Conservation (phyloP, 2,329 filamentous ascomycete species). For the Colletotrichum higginsianum region DNA sequence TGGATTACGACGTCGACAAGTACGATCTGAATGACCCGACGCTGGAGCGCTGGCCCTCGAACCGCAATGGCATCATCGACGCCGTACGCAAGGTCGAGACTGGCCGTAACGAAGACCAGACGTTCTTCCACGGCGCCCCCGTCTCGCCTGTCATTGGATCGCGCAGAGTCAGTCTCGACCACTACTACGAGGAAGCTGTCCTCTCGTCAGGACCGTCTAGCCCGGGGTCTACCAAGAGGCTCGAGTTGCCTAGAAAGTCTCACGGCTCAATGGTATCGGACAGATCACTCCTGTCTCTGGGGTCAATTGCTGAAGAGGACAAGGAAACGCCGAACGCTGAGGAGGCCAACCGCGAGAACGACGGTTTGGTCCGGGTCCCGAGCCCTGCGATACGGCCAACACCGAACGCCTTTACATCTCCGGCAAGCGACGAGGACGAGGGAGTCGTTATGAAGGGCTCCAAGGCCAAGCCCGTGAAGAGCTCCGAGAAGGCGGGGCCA, state of each 20-base stretch:
- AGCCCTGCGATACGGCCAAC: slow-evolving; percentile 47
- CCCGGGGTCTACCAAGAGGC: slow-evolving; percentile 50
- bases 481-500: slow-evolving; percentile 8
- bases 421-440: slow-evolving; percentile 58
- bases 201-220: slow-evolving; percentile 55
- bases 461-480: slow-evolving; percentile 38
- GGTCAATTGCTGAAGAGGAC: slow-evolving; percentile 60
- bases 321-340: slow-evolving; percentile 40
- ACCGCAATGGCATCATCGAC: slow-evolving; percentile 60
- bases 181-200: slow-evolving; percentile 52
- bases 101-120: slow-evolving; percentile 57
- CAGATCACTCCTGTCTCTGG: slow-evolving; percentile 58
- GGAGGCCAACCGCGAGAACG: slow-evolving; percentile 37
- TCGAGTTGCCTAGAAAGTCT: slow-evolving; percentile 48
- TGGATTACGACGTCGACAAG: slow-evolving; percentile 45
- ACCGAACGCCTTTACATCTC: slow-evolving; percentile 44
- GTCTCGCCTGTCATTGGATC: slow-evolving; percentile 54
- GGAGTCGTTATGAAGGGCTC: slow-evolving; percentile 54
- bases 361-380: slow-evolving; percentile 46
- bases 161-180: slow-evolving; percentile 55
- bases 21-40: slow-evolving; percentile 63
- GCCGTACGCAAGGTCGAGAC: slow-evolving; percentile 63
- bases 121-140: slow-evolving; percentile 54
- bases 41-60: slow-evolving; percentile 64
- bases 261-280: slow-evolving; percentile 48